Conservation (phyloP, 2,329 filamentous ascomycete genomes). For the Diaporthe batatas region DNA sequence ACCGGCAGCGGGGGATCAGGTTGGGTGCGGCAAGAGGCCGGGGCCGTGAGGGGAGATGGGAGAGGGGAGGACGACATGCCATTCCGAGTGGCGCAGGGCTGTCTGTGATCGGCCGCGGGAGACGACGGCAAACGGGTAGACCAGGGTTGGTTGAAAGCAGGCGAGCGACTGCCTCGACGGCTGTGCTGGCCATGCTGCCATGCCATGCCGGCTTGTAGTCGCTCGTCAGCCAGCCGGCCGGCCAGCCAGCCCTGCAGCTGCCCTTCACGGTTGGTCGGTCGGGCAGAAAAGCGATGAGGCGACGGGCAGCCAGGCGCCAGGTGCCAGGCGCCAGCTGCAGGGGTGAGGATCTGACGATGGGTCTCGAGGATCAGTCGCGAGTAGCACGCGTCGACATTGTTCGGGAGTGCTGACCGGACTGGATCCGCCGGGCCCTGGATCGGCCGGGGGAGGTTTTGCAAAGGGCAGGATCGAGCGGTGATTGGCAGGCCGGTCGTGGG, state of each 20-base stretch:
- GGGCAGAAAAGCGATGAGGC: too few species aligned
- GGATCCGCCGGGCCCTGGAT: conserved; percentile 35
- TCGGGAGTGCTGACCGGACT: conserved; percentile 34
- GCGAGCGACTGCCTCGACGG: neutral
- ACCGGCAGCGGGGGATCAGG: neutral
- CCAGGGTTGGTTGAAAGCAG: neutral
- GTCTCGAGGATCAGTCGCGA: conserved; percentile 35
- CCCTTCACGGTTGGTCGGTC: too few species aligned
- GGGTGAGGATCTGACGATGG: conserved; percentile 32
- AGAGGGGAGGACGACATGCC: neutral
- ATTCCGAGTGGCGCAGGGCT: conserved; percentile 26
- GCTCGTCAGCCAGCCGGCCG: conserved; percentile 17
- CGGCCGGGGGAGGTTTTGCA: conserved; percentile 24
- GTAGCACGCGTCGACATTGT: conserved; percentile 37
- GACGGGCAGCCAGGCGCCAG: conserved; percentile 11
- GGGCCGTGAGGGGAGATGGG: neutral
- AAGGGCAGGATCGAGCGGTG: conserved; percentile 30
- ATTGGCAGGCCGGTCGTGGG: conserved; percentile 38
- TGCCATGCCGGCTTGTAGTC: neutral
- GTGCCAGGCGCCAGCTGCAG: conserved; percentile 6
- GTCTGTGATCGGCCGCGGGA: conserved; percentile 11
- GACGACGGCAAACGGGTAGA: neutral
- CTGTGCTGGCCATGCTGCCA: neutral
- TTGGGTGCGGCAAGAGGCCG: neutral
- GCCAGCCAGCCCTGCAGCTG: neutral